A percentile compares a stretch with the other conserved stretches of the same genome.
These are phyloP conservation scores for Penicillium olsonii DNA, from an alignment of 2,329 filamentous ascomycete species.

Conservation along the genomic window DNA sequence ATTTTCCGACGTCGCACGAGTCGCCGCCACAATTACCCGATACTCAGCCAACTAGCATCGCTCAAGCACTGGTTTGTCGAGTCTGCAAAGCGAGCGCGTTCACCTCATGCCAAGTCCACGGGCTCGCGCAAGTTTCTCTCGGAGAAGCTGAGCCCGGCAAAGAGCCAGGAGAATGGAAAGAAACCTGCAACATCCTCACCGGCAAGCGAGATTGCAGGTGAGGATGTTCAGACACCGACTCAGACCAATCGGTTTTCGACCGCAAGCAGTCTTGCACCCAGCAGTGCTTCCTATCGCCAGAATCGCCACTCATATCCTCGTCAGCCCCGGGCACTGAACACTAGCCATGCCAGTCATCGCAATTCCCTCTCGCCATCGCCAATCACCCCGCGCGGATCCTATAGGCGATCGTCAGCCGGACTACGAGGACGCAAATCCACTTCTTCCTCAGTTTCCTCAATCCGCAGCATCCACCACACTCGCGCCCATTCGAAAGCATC, in stretches of 20 bases:
- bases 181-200: slow-evolving; percentile 28
- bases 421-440: slow-evolving; percentile 92
- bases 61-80: slow-evolving; percentile 75
- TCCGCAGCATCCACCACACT: slow-evolving; percentile 86
- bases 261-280: slow-evolving; percentile 44
- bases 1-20: slow-evolving; percentile 57
- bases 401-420: slow-evolving; percentile 78
- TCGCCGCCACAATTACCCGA: slow-evolving; percentile 61
- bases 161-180: slow-evolving; percentile 37
- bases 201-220: slow-evolving; percentile 23
- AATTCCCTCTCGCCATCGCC: slow-evolving; percentile 85
- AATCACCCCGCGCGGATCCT: slow-evolving; percentile 81
- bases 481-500: slow-evolving; percentile 93
- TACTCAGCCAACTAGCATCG: slow-evolving; percentile 66
- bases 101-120: slow-evolving; percentile 48
- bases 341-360: slow-evolving; percentile 48
- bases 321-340: slow-evolving; percentile 38
- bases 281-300: slow-evolving; percentile 44
- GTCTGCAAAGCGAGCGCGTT: slow-evolving; percentile 63
- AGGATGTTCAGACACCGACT: slow-evolving; percentile 37
- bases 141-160: slow-evolving; percentile 42
- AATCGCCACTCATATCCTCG: slow-evolving; percentile 45
- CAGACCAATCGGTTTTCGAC: slow-evolving; percentile 44
- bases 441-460: slow-evolving; percentile 89
- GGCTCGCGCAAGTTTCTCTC: slow-evolving; percentile 41